Percentiles rank a stretch among this genome's conserved stretches.
Evolutionary conservation across 1,284 basidiomycete genomes (phyloP).

Genomic region (Cryptococcus sp.): DNA sequence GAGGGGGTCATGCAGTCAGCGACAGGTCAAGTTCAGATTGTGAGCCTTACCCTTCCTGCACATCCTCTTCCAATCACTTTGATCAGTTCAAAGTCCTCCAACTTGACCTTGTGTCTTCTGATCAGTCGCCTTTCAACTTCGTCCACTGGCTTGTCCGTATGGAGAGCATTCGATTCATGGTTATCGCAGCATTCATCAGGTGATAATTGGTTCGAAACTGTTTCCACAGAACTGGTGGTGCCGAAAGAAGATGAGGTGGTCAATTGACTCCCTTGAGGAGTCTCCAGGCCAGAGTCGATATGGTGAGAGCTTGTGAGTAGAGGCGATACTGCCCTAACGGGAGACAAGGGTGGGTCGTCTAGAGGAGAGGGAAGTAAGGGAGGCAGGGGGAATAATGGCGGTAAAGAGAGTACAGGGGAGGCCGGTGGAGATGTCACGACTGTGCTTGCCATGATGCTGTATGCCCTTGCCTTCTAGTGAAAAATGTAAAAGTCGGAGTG

Average conservation of each 20-base stretch:
- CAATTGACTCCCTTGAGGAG: background rate
- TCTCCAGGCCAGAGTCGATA: background rate
- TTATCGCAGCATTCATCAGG: no score
- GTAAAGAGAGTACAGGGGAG: background rate
- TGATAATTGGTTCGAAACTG: background rate
- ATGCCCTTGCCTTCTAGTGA: background rate
- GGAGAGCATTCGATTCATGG: background rate
- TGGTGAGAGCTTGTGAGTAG: background rate
- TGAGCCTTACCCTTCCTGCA: slow-evolving; percentile 66
- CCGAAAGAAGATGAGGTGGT: background rate
- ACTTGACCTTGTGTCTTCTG: slow-evolving; percentile 37
- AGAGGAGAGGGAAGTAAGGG: background rate
- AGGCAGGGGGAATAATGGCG: background rate
- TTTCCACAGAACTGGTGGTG: background rate
- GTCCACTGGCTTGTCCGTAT: background rate
- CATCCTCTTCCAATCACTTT: slow-evolving; percentile 93
- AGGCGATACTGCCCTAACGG: background rate
- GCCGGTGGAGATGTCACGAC: background rate
- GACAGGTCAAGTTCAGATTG: background rate
- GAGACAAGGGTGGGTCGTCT: background rate
- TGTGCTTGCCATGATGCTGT: background rate
- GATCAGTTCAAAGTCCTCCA: slow-evolving; percentile 95
- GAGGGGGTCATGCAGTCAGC: background rate
- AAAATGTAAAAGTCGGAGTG: background rate
- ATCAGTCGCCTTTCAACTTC: background rate